phyloP scores from a whole-genome alignment of 495 filamentous ascomycete species.

The Aspergillus sparsus region DNA sequence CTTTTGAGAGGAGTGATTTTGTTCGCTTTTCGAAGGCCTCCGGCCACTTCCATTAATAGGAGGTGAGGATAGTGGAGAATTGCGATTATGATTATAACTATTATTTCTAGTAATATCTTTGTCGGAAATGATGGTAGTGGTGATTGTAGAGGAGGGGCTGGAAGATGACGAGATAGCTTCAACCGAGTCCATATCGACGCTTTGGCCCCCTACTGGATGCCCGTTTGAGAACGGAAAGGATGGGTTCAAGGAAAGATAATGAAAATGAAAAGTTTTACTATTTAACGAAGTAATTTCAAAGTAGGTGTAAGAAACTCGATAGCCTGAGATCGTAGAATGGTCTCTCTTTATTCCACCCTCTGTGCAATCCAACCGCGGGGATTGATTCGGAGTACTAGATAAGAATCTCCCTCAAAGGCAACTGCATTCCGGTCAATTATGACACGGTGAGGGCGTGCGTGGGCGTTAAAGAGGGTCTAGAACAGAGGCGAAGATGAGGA shows the following conservation, averaged over 20 bases:
- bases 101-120: background rate
- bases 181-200: background rate
- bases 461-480: constrained; percentile 4
- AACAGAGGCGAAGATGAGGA: constrained; percentile 8
- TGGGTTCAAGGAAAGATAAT: background rate
- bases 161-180: constrained; percentile 1
- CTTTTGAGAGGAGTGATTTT: constrained; percentile 8
- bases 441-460: constrained; percentile 14
- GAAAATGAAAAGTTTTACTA: background rate
- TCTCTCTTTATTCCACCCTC: constrained; percentile 4
- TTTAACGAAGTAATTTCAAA: background rate
- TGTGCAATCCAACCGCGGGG: constrained; percentile 16
- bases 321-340: background rate
- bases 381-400: constrained; percentile 18
- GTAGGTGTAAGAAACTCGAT: background rate
- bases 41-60: constrained; percentile 11
- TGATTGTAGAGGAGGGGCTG: background rate
- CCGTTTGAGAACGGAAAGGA: too few relatives aligned
- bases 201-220: background rate
- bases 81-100: background rate
- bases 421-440: constrained; percentile 17
- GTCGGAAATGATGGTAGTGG: background rate
- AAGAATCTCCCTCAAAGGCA: constrained; percentile 2
- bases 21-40: constrained; percentile 6
- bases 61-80: background rate